Conservation (phyloP, 495 filamentous ascomycete species). For the Penicillium cosmopolitanum region DNA sequence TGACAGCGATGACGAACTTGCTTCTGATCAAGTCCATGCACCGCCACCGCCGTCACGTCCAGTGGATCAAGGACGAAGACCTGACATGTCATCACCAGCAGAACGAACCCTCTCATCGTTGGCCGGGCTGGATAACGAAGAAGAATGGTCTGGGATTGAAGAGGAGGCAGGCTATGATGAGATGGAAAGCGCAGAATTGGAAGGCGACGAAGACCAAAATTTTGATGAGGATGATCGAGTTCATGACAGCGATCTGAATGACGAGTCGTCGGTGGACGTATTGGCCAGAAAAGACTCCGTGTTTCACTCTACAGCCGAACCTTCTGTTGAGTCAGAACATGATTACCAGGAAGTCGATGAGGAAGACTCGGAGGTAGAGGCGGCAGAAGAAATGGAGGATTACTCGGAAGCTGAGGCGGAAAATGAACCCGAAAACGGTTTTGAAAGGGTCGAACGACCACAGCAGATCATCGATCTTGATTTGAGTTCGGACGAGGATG, state of each 20-base stretch:
- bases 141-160: slow-evolving; percentile 8
- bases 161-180: slow-evolving; percentile 1
- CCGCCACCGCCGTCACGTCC: background rate
- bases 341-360: background rate
- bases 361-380: slow-evolving; percentile 6
- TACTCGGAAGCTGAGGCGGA: background rate
- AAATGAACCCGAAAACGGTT: background rate
- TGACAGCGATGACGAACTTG: slow-evolving; percentile 47
- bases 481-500: slow-evolving; percentile 6
- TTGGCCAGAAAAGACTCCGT: slow-evolving; percentile 11
- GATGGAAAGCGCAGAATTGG: slow-evolving; percentile 12
- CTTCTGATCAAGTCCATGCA: slow-evolving; percentile 12
- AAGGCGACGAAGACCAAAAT: slow-evolving; percentile 6
- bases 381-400: background rate
- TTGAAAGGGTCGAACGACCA: background rate
- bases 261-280: slow-evolving; percentile 23
- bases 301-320: background rate
- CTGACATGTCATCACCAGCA: background rate
- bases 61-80: background rate
- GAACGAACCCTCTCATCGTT: background rate
- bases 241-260: slow-evolving; percentile 22
- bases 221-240: slow-evolving; percentile 14
- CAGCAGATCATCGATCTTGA: slow-evolving; percentile 8
- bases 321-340: background rate
- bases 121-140: background rate